Evolutionary conservation across 1,284 basidiomycete species (phyloP), one percentile per base, ranked within the genome.

Genomic region (Inonotus obliquus): DNA sequence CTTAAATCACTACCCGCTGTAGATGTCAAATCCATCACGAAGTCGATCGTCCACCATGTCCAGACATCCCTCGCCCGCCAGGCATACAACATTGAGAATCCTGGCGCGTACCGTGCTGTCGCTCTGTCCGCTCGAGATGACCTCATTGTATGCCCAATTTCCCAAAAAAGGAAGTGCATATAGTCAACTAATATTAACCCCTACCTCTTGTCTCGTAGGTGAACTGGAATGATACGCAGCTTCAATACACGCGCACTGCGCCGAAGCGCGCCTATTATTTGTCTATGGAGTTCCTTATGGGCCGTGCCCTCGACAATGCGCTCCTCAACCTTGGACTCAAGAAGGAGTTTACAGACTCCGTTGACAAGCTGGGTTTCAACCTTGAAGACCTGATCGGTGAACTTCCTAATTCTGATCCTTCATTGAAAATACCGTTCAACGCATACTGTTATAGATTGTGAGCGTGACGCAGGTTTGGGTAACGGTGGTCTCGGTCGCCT

Each of bases 401-500:
- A 70, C 39, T 48, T 55, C 32, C n/a, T 47, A 14, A 23, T 47
- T 21, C 25, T 19, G 23, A 21, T 13, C 29, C 35, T 35, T 4
- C 14, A 11, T 14, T 44, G 19, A 51, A 48, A 21, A 61, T 55
- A 11, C 23, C 32, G 1, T 44, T 27, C 21, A 19, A 41, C 37
- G 7, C 32, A 9, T 17, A 13, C 25, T 54, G 41, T 44, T 61
- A 51, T 57, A 61, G 60, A 63, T 48, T 41, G 23, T 39, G 94
- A 97, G 72, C 86, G 94, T 60, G 94, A 96, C 71, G 93, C 94
- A 1, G 94, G 84, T 17, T 81, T 96, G 19, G 94, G 94, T 10
- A 96, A 96, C 70, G 90, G 88, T 65, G 91, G 94, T 67, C 82
- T 97, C 13, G 94, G 94, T 1, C 91, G 94, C 58, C 83, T 97